These are phyloP conservation scores for Trypanosoma mega DNA, from an alignment of 208 protist genomes.

Conservation along the genomic window DNA sequence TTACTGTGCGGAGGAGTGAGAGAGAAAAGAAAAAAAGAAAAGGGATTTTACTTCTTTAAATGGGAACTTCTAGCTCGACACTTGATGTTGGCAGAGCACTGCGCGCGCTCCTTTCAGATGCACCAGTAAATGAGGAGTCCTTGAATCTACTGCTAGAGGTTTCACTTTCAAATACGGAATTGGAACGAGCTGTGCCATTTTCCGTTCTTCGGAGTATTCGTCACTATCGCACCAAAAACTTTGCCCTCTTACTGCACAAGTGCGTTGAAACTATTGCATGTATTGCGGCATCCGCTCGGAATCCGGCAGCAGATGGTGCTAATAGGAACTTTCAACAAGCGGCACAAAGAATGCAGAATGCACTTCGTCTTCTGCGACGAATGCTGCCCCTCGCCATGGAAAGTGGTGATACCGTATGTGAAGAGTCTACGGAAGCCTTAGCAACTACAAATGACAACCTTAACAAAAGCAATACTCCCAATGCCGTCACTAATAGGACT, in stretches of 20 bases:
- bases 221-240: slow-evolving; percentile 81
- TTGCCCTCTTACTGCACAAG: slow-evolving; percentile 65
- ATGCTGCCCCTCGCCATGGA: slow-evolving; percentile 75
- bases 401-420: slow-evolving; percentile 32
- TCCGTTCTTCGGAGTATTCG: slow-evolving; percentile 58
- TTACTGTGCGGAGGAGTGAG: background rate
- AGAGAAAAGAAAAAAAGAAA: slow-evolving; percentile 21
- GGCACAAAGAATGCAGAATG: slow-evolving; percentile 36
- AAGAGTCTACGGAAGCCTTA: too few species aligned
- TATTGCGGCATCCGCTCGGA: slow-evolving; percentile 18
- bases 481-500: background rate
- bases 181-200: slow-evolving; percentile 46
- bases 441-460: background rate
- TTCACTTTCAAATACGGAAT: slow-evolving; percentile 42
- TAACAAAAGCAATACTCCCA: background rate
- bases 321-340: background rate
- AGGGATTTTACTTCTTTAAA: slow-evolving; percentile 22
- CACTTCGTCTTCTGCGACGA: slow-evolving; percentile 59
- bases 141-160: slow-evolving; percentile 39
- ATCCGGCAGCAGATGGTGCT: slow-evolving; percentile 8
- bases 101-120: slow-evolving; percentile 30
- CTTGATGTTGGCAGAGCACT: slow-evolving; percentile 54
- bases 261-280: slow-evolving; percentile 61
- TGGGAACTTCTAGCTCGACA: slow-evolving; percentile 71
- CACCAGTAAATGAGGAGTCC: slow-evolving; percentile 22